A percentile compares a stretch with the other conserved stretches of the same genome.
Evolutionary conservation across 148 eudicot genomes (phyloP).

Genomic region (Arbutus unedo): DNA sequence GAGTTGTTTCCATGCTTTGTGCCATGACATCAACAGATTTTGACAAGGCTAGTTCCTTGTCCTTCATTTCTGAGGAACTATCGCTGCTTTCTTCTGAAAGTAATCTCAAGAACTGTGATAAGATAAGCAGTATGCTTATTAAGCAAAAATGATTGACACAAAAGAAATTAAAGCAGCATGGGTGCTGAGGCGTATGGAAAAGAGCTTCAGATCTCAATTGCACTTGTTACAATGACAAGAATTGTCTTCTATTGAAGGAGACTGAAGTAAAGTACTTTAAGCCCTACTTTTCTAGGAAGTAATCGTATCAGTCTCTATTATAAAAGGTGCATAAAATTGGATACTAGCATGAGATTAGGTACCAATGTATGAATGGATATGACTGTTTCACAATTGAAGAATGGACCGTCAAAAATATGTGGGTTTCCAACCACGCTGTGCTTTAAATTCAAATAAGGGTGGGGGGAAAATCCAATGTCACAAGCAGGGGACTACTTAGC

Average conservation of each 20-base stretch:
- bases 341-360: not conserved
- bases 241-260: not conserved
- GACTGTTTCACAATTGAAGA: not conserved
- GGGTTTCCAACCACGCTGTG: not conserved
- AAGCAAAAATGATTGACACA: not conserved
- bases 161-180: not conserved
- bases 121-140: not conserved
- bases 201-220: not conserved
- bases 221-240: not conserved
- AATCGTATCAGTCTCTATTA: not conserved
- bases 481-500: not conserved
- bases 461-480: not conserved
- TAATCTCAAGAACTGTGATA: conserved; percentile 67
- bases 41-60: conserved; percentile 61
- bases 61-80: conserved; percentile 46
- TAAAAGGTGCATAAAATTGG: not conserved
- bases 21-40: conserved; percentile 70
- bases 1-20: conserved; percentile 48
- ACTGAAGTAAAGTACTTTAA: not conserved
- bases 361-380: not conserved
- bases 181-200: not conserved
- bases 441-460: not conserved
- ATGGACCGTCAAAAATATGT: not conserved
- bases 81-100: conserved; percentile 62
- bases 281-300: not conserved